phyloP scores from a whole-genome alignment of 1,284 basidiomycete genomes.

The Ganoderma meredithae region DNA sequence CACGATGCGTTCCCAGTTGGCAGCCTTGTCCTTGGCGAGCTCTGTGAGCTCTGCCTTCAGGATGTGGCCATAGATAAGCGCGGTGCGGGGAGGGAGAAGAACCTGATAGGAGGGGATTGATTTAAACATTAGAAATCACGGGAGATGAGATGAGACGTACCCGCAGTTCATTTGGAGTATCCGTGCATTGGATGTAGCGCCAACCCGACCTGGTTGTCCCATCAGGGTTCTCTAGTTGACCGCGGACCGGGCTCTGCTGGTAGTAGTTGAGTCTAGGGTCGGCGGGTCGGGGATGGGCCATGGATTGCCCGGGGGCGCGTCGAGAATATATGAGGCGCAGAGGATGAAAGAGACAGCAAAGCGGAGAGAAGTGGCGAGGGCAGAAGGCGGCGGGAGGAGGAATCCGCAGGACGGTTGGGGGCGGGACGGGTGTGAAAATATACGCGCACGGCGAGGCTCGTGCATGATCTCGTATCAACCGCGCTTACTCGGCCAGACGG shows the following conservation, averaged over 20 bases:
- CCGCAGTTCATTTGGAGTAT: conserved; percentile 76
- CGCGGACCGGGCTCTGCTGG: conserved; percentile 69
- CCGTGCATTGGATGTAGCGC: conserved; percentile 76
- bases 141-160: conserved; percentile 43
- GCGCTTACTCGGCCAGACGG: conserved; percentile 15
- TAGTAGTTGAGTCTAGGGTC: conserved; percentile 57
- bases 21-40: conserved; percentile 58
- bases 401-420: conserved; percentile 23
- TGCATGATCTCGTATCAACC: conserved; percentile 30
- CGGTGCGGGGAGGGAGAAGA: conserved; percentile 73
- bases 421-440: conserved; percentile 31
- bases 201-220: conserved; percentile 61
- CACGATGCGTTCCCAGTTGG: conserved; percentile 70
- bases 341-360: conserved; percentile 11
- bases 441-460: conserved; percentile 27
- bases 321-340: conserved; percentile 15
- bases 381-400: conserved; percentile 16
- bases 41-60: conserved; percentile 66
- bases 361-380: not conserved
- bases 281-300: conserved; percentile 35
- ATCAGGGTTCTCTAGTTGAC: conserved; percentile 72
- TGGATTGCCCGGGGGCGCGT: conserved; percentile 23
- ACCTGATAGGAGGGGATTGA: conserved; percentile 50
- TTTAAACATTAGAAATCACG: conserved; percentile 2
- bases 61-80: conserved; percentile 70